phyloP scores from a whole-genome alignment of 2,329 filamentous ascomycete species.

The Trichophyton verrucosum region DNA sequence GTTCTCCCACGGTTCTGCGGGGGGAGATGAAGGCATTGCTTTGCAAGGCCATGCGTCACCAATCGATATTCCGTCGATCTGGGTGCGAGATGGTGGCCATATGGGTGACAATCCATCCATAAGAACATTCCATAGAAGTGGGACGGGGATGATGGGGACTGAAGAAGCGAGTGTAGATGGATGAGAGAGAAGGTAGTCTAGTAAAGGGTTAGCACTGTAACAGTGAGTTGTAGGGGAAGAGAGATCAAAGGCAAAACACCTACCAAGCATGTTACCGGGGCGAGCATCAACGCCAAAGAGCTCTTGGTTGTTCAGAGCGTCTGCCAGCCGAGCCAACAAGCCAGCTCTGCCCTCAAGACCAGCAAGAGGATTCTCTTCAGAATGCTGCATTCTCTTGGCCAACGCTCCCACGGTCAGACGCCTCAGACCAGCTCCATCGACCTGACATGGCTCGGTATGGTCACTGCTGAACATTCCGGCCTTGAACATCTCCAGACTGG shows the following conservation, averaged over 20 bases:
- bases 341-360: slow-evolving; percentile 75
- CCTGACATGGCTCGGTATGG: slow-evolving; percentile 67
- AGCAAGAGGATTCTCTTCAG: slow-evolving; percentile 64
- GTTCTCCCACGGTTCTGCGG: slow-evolving; percentile 59
- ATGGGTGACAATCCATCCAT: slow-evolving; percentile 78
- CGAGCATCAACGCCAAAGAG: slow-evolving; percentile 74
- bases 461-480: slow-evolving; percentile 77
- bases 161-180: slow-evolving; percentile 80
- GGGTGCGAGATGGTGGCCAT: slow-evolving; percentile 78
- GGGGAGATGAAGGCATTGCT: slow-evolving; percentile 57
- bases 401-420: slow-evolving; percentile 62
- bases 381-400: slow-evolving; percentile 73
- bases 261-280: slow-evolving; percentile 90
- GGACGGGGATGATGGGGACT: slow-evolving; percentile 72
- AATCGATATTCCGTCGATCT: slow-evolving; percentile 72
- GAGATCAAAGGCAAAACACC: slow-evolving; percentile 19
- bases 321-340: slow-evolving; percentile 60
- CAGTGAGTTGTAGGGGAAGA: not conserved
- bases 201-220: slow-evolving; percentile 4
- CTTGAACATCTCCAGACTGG: slow-evolving; percentile 85
- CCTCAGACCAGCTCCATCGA: slow-evolving; percentile 70
- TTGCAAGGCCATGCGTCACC: slow-evolving; percentile 92
- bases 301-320: slow-evolving; percentile 65
- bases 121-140: slow-evolving; percentile 79
- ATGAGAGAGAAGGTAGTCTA: slow-evolving; percentile 86